phyloP scores from a whole-genome alignment of 352 stramenopile species.

The Globisporangium acanthophoron region DNA sequence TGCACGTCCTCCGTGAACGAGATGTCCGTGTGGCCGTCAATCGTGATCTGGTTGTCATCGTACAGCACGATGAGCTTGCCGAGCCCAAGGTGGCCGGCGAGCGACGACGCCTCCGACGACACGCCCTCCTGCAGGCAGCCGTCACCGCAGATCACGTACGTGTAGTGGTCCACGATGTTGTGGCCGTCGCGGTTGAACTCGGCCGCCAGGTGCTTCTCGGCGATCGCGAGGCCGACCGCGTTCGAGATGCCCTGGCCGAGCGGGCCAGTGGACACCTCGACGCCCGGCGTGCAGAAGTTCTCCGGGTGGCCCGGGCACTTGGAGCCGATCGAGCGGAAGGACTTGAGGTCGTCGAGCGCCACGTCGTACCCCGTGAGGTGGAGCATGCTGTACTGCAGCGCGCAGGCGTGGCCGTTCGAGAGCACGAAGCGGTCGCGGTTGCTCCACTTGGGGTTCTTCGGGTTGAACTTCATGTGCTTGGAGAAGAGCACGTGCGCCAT shows the following conservation, averaged over 20 bases:
- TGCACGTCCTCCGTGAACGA: constrained; percentile 98
- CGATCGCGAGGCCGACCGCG: constrained; percentile 96
- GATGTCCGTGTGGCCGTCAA: constrained; percentile 95
- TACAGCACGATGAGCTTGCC: constrained; percentile 99
- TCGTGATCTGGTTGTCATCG: constrained; percentile 99
- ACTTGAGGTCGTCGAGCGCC: constrained; percentile 95
- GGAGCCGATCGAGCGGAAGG: constrained; percentile 94
- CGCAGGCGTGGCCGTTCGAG: constrained; percentile 98
- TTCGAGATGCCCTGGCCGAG: constrained; percentile 98
- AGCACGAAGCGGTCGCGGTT: constrained; percentile 99
- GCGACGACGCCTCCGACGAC: constrained; percentile 92
- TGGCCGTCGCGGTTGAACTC: constrained; percentile 96
- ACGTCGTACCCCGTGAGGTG: constrained; percentile 96
- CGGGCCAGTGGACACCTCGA: constrained; percentile 97
- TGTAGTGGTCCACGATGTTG: constrained; percentile 97
- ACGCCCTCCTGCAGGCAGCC: constrained; percentile 99
- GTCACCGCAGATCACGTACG: constrained; percentile 99
- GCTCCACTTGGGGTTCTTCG: constrained; percentile 85
- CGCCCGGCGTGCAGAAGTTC: constrained; percentile 92
- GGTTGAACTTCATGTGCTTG: constrained; percentile 88
- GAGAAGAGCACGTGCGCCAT: constrained; percentile 97
- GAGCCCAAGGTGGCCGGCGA: constrained; percentile 96
- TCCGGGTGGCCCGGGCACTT: constrained; percentile 98
- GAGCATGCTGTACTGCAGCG: constrained; percentile 99
- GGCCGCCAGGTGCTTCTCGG: constrained; percentile 96